Evolutionary conservation across 2,329 filamentous ascomycete species (phyloP).

Genomic region (Aspergillus arachidicola): DNA sequence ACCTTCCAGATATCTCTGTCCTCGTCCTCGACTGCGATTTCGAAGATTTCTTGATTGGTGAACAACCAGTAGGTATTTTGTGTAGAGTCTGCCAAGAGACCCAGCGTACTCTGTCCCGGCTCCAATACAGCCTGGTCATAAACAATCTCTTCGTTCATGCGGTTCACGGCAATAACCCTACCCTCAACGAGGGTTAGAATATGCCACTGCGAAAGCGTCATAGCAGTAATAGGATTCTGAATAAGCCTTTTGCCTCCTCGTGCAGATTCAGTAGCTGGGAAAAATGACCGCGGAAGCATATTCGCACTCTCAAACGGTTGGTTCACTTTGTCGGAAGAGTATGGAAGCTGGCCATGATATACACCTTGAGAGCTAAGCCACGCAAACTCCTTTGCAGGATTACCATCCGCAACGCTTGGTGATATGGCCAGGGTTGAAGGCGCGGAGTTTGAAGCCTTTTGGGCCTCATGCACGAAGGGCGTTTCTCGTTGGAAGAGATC

Average conservation of each 20-base stretch:
- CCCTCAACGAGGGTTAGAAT: conserved; percentile 81
- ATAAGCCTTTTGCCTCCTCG: conserved; percentile 66
- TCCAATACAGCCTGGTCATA: conserved; percentile 88
- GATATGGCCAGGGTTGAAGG: conserved; percentile 73
- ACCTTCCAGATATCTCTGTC: conserved; percentile 94
- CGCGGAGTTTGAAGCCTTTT: conserved; percentile 60
- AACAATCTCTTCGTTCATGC: conserved; percentile 80
- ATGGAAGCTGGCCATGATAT: conserved; percentile 78
- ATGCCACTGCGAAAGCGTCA: conserved; percentile 92
- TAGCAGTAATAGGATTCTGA: conserved; percentile 74
- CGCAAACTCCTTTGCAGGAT: conserved; percentile 68
- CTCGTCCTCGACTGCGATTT: conserved; percentile 88
- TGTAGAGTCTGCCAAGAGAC: conserved; percentile 83
- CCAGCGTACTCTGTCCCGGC: conserved; percentile 75
- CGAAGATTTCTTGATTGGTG: conserved; percentile 86
- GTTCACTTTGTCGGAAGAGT: conserved; percentile 67
- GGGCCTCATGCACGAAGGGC: conserved; percentile 73
- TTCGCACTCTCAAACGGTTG: conserved; percentile 79
- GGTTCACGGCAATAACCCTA: conserved; percentile 80
- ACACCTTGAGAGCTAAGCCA: conserved; percentile 90
- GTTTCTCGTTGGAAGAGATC: conserved; percentile 86
- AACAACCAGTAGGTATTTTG: conserved; percentile 99
- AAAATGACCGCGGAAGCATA: conserved; percentile 71
- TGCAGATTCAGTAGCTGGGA: conserved; percentile 68
- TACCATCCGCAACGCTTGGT: conserved; percentile 64